These are phyloP conservation scores for Auriscalpium microsporum DNA, from an alignment of 768 basidiomycete species.

Conservation along the genomic window DNA sequence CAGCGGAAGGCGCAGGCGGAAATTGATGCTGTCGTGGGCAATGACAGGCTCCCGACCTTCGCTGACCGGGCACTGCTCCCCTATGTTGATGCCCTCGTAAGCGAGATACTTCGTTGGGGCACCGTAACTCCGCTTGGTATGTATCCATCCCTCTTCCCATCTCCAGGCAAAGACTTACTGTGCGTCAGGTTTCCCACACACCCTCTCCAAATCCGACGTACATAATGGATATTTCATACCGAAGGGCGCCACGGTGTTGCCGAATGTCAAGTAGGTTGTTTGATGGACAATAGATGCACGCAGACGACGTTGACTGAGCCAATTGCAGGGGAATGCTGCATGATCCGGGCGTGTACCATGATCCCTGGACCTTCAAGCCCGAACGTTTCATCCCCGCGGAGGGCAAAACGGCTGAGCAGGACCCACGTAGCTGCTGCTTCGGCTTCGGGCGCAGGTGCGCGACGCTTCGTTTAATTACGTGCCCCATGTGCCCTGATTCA, in stretches of 20 bases:
- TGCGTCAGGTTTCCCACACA: slow-evolving; percentile 1
- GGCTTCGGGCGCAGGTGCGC: slow-evolving; percentile 18
- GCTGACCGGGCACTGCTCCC: slow-evolving; percentile 12
- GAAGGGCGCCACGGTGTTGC: slow-evolving; percentile 25
- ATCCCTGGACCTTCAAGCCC: slow-evolving; percentile 21
- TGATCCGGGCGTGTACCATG: slow-evolving; percentile 17
- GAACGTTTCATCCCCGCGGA: slow-evolving; percentile 18
- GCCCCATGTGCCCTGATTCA: not conserved
- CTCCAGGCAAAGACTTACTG: not conserved
- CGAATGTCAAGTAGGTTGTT: slow-evolving; percentile 24
- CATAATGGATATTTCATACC: slow-evolving; percentile 19
- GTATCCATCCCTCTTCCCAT: not conserved
- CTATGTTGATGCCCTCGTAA: slow-evolving; percentile 10
- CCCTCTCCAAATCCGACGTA: not conserved
- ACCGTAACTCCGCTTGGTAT: slow-evolving; percentile 6
- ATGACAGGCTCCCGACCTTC: slow-evolving; percentile 8
- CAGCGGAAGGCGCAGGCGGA: slow-evolving; percentile 13
- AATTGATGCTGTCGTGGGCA: slow-evolving; percentile 13
- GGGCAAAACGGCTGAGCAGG: slow-evolving; percentile 4
- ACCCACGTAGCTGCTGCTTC: slow-evolving; percentile 12
- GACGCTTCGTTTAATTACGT: not conserved
- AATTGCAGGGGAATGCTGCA: slow-evolving; percentile 20
- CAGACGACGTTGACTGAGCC: not conserved
- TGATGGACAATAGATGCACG: not conserved
- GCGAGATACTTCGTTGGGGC: slow-evolving; percentile 15